phyloP scores from a whole-genome alignment of 306 rosid genomes.

The peach (Prunus persica) region Prunus_persica_NCBIv2 NC_034010.1:27303001-27303500 shows the following conservation, averaged over 20 bases:
- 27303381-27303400: slow-evolving; percentile 58
- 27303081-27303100: background rate
- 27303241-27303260: background rate
- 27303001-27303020: slow-evolving; percentile 83
- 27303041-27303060: background rate
- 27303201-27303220: background rate
- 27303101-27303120: background rate
- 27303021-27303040: slow-evolving; percentile 63
- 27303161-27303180: background rate
- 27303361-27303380: slow-evolving; percentile 67
- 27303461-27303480: slow-evolving; percentile 71
- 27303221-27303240: background rate
- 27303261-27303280: background rate
- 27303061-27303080: background rate
- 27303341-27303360: slow-evolving; percentile 48
- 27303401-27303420: slow-evolving; percentile 78
- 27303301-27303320: slow-evolving; percentile 60
- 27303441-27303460: slow-evolving; percentile 77
- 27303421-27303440: slow-evolving; percentile 71
- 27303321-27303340: slow-evolving; percentile 56
- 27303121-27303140: background rate
- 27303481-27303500: slow-evolving; percentile 39
- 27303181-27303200: background rate
- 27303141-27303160: background rate
- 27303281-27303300: slow-evolving; percentile 6